Conservation (phyloP, 495 filamentous ascomycete genomes). For the Melanomma pulvis-pyrius region DNA sequence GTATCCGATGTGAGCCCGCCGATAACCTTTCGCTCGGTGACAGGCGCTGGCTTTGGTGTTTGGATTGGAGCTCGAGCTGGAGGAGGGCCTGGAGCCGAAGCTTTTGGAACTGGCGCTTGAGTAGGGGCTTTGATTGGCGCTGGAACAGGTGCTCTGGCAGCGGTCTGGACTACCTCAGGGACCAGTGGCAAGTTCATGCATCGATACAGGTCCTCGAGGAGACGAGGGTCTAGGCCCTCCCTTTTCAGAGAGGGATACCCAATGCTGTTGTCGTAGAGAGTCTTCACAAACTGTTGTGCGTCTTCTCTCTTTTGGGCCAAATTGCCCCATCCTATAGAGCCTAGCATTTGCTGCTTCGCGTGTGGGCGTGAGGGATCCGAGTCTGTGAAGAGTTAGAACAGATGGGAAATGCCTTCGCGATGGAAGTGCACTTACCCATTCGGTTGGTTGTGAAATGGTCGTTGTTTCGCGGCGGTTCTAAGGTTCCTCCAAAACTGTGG, state of each 20-base stretch:
- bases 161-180: background rate
- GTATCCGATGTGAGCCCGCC: background rate
- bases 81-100: background rate
- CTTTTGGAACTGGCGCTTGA: background rate
- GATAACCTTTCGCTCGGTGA: background rate
- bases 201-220: slow-evolving; percentile 66
- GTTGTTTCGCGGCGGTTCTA: background rate
- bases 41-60: background rate
- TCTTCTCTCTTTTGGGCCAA: slow-evolving; percentile 8
- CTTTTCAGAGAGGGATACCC: slow-evolving; percentile 49
- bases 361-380: background rate
- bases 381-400: background rate
- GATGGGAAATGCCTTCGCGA: background rate
- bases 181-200: slow-evolving; percentile 57
- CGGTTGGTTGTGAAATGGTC: background rate
- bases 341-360: background rate
- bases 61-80: background rate
- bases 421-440: background rate
- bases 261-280: slow-evolving; percentile 28
- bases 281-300: slow-evolving; percentile 20
- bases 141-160: too few relatives aligned
- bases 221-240: slow-evolving; percentile 67
- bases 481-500: background rate
- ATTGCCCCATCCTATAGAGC: background rate
- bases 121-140: too few relatives aligned